Evolutionary conservation across 805 yeast species (phyloP), one percentile per base, ranked within the genome.

Genomic region (Saccharomyces eubayanus): DNA sequence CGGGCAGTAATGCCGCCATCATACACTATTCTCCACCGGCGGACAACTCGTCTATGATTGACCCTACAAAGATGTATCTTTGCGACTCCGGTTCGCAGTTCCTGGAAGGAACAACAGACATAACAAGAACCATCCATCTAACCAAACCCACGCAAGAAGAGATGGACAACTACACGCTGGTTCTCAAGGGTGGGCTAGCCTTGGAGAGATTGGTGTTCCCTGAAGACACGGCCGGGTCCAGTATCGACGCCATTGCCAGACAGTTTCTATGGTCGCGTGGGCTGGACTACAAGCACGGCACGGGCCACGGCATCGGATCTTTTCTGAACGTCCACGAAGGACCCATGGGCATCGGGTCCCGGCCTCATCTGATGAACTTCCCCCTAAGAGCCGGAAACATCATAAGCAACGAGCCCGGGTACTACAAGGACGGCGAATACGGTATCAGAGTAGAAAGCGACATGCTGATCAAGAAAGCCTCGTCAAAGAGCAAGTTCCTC

Each of bases 251-350:
- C 0, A 75, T 90, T 51, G 96, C 97, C 0, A 78, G 99, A 58
- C 90, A 85, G 68, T 84, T 81, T 51, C 72, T 94, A 55, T 87
- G 95, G 90, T 74, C 81, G 43, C 76, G 82, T 51, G 98, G 98
- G 0, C 74, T 89, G 49, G 94, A 88, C 67, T 94, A 87, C 67
- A 81, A 84, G 58, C 99, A 94, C 70, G 98, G 99, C 9, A 89
- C 98, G 0, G 97, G 98, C 1, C 99, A 94, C 70, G 99, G 99
- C 4, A 87, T 94, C n/a, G 98, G 97, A 1, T 78, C 91, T 21
- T 92, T 78, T 66, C 81, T 95, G 48, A 85, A 86, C 67, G 98
- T 94, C 16, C 99, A 94, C 68, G 97, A 95, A 65, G 94, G 95
- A 0, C 98, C 98, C 1, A 78, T 92, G 53, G 96, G 91, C 14